Conservation (phyloP, 1,284 basidiomycete species). For the Moniliophthora roreri region DNA sequence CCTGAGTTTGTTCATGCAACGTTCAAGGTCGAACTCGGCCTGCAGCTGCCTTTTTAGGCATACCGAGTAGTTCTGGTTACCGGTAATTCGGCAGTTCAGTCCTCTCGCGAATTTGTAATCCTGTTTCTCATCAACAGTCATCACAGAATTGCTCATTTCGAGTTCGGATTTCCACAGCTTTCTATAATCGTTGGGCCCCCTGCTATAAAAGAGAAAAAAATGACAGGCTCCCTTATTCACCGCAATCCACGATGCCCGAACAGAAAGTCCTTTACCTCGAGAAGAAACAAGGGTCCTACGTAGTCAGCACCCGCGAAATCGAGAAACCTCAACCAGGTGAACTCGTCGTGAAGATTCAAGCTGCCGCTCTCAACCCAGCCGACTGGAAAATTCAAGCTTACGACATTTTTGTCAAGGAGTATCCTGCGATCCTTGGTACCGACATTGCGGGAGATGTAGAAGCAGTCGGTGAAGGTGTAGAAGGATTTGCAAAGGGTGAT, state of each 20-base stretch:
- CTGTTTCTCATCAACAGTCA: no score
- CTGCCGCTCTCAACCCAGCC: slow-evolving; percentile 44
- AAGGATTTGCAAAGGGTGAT: slow-evolving; percentile 51
- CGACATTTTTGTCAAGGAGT: slow-evolving; percentile 20
- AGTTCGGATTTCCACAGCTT: no score
- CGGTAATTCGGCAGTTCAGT: no score
- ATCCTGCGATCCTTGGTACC: slow-evolving; percentile 48
- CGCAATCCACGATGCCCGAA: neutral
- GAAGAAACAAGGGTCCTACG: neutral
- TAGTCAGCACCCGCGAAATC: slow-evolving; percentile 20
- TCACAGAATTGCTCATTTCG: no score
- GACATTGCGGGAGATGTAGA: slow-evolving; percentile 60
- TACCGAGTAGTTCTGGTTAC: no score
- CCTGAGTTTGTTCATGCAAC: no score
- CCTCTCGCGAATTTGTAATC: no score
- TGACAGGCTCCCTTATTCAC: no score
- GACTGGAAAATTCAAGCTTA: slow-evolving; percentile 42
- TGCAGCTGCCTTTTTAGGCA: no score
- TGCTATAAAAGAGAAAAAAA: no score
- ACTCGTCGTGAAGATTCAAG: slow-evolving; percentile 41
- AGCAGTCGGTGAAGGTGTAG: slow-evolving; percentile 50
- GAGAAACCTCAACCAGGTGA: slow-evolving; percentile 38
- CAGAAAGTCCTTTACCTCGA: slow-evolving; percentile 6
- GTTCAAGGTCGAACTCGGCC: no score
- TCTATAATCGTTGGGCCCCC: no score